Evolutionary conservation across 495 filamentous ascomycete genomes (phyloP).

Genomic region (Haplographium delicatum): DNA sequence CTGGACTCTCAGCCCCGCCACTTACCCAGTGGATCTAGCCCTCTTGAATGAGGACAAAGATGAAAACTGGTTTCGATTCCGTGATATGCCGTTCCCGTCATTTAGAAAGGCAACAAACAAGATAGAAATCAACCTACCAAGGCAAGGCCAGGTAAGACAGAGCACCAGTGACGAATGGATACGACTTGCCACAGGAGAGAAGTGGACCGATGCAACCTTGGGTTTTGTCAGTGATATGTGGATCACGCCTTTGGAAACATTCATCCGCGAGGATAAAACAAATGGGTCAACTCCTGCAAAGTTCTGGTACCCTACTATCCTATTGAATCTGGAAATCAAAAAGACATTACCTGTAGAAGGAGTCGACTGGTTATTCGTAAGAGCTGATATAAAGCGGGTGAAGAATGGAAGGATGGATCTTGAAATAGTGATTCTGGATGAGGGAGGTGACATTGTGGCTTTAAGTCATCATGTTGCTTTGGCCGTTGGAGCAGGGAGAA

Average conservation of each 20-base stretch:
- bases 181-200: conserved; percentile 41
- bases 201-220: conserved; percentile 49
- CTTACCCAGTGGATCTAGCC: conserved; percentile 40
- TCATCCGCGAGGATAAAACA: conserved; percentile 13
- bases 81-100: conserved; percentile 33
- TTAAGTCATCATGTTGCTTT: conserved; percentile 58
- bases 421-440: conserved; percentile 56
- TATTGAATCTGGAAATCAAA: conserved; percentile 65
- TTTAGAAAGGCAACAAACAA: conserved; percentile 53
- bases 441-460: conserved; percentile 52
- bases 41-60: conserved; percentile 36
- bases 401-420: conserved; percentile 60
- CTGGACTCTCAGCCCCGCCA: conserved; percentile 43
- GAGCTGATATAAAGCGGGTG: conserved; percentile 52
- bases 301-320: conserved; percentile 77
- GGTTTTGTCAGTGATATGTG: conserved; percentile 62
- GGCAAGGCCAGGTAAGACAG: conserved; percentile 34
- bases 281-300: conserved; percentile 25
- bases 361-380: conserved; percentile 60
- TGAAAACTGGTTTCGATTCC: conserved; percentile 34
- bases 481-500: conserved; percentile 29
- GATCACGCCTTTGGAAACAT: conserved; percentile 48
- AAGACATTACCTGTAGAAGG: conserved; percentile 52
- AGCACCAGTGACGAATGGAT: conserved; percentile 64
- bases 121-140: conserved; percentile 50